phyloP scores from a whole-genome alignment of 164 flowering plant species.

The Vitis vinifera region DNA sequence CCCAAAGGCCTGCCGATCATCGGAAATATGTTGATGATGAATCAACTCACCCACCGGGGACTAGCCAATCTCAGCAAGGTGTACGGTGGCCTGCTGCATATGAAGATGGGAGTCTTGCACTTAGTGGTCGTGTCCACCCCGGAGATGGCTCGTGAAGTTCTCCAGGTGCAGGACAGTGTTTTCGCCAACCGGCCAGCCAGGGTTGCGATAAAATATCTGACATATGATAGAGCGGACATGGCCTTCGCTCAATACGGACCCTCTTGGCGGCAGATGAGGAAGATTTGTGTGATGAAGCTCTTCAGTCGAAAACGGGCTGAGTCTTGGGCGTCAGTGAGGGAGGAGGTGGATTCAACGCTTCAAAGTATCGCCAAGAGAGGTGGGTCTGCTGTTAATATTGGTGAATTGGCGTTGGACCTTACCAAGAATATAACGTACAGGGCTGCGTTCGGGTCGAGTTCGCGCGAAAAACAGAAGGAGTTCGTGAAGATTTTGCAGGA shows the following conservation, averaged over 20 bases:
- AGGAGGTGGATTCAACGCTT: constrained; percentile 28
- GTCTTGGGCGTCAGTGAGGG: constrained; percentile 33
- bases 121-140: constrained; percentile 22
- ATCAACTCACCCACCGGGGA: constrained; percentile 30
- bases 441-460: constrained; percentile 72
- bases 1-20: constrained; percentile 28
- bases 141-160: constrained; percentile 23
- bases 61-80: constrained; percentile 16
- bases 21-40: constrained; percentile 26
- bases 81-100: constrained; percentile 27
- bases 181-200: constrained; percentile 31
- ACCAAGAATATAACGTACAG: no score
- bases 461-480: constrained; percentile 56
- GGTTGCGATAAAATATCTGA: constrained; percentile 18
- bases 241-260: constrained; percentile 36
- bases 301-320: constrained; percentile 33
- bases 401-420: constrained; percentile 12
- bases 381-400: constrained; percentile 23
- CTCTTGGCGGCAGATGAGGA: constrained; percentile 35
- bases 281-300: constrained; percentile 31
- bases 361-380: not conserved
- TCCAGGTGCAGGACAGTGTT: constrained; percentile 25
- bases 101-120: constrained; percentile 19
- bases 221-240: constrained; percentile 33
- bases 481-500: constrained; percentile 70